These are phyloP conservation scores for Raphidocelis subcapitata DNA, from an alignment of 139 green algal genomes.

Conservation along the genomic window DNA sequence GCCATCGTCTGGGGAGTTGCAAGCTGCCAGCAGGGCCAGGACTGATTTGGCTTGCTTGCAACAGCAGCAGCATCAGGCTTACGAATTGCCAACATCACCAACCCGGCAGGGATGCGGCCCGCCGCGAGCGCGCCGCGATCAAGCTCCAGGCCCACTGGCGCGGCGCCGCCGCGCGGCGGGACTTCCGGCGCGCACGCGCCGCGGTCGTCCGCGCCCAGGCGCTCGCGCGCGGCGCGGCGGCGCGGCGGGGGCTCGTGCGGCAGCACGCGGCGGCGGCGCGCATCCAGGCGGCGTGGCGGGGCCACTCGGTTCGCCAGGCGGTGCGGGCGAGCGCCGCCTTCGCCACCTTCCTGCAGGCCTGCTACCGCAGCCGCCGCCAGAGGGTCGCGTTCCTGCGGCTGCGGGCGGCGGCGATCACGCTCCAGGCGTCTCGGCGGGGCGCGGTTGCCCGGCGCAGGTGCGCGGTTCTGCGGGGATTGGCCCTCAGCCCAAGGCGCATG, in stretches of 20 bases:
- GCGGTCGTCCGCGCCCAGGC: too few relatives aligned
- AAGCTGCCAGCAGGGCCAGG: too few relatives aligned
- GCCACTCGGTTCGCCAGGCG: slow-evolving; percentile 2
- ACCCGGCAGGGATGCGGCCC: not conserved
- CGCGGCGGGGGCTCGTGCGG: not conserved
- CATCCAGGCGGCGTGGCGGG: slow-evolving; percentile 42
- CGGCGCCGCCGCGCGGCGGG: not conserved
- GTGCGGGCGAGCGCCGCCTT: slow-evolving; percentile 8
- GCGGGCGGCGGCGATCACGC: slow-evolving; percentile 7
- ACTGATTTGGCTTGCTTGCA: too few relatives aligned
- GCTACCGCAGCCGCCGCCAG: slow-evolving; percentile 29
- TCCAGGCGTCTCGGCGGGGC: slow-evolving; percentile 32
- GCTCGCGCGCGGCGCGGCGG: not conserved
- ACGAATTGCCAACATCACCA: too few relatives aligned
- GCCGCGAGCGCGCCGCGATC: slow-evolving; percentile 23
- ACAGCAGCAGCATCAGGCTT: too few relatives aligned
- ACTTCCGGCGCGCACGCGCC: not conserved
- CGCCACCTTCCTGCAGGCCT: slow-evolving; percentile 27
- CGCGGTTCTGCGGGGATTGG: too few relatives aligned
- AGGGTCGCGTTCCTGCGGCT: slow-evolving; percentile 27
- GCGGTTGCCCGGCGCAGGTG: slow-evolving; percentile 1
- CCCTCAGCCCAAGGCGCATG: too few relatives aligned
- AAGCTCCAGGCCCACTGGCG: slow-evolving; percentile 35
- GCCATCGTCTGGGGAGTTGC: too few relatives aligned
- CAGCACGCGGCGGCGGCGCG: slow-evolving; percentile 34